phyloP scores from a whole-genome alignment of 257 asterid species.

The Oldenlandia corymbosa region DNA sequence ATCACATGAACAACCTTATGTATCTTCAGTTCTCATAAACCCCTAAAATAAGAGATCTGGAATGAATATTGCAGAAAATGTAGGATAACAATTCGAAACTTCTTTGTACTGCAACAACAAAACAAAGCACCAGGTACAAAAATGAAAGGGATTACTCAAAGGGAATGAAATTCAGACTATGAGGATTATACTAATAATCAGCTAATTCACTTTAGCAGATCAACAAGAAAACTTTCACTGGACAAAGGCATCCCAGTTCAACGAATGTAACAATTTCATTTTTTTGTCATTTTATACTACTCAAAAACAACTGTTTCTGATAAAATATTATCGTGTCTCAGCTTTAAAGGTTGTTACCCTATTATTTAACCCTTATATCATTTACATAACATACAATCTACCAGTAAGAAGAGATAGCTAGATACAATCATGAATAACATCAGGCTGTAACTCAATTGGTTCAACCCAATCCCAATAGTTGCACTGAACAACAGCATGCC shows the following conservation, averaged over 20 bases:
- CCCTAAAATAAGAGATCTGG: neutral
- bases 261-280: neutral
- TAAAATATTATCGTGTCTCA: too few species aligned
- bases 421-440: neutral
- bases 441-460: neutral
- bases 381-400: too few species aligned
- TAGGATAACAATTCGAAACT: neutral
- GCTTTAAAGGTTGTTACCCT: too few species aligned
- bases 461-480: neutral
- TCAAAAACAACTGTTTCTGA: neutral
- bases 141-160: neutral
- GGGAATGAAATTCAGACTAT: neutral
- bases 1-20: slow-evolving; percentile 12
- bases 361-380: too few species aligned
- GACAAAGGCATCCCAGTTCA: neutral
- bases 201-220: neutral
- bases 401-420: too few species aligned
- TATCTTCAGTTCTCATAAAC: neutral
- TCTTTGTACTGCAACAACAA: neutral
- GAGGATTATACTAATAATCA: neutral
- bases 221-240: neutral
- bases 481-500: neutral
- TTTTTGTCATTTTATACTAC: neutral
- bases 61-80: neutral
- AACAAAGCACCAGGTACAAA: neutral